A percentile compares a stretch with the other conserved stretches of the same genome.
Conservation (phyloP, 352 stramenopile genomes). For the Pythium volutum region DNA sequence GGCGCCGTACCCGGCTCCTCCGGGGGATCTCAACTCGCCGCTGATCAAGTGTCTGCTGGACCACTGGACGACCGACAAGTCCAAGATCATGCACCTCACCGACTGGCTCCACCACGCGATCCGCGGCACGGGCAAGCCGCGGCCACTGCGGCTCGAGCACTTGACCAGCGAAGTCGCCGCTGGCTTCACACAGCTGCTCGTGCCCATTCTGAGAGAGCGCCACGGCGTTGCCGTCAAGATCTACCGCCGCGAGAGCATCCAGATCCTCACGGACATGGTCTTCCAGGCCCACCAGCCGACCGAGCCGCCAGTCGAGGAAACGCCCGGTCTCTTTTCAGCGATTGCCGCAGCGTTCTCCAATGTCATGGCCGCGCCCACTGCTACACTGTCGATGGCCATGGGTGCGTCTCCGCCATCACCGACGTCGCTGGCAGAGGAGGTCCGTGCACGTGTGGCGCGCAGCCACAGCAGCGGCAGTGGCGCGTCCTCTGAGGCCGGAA, state of each 20-base stretch:
- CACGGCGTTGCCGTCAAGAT: conserved; percentile 35
- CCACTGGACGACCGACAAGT: conserved; percentile 38
- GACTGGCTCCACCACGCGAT: conserved; percentile 36
- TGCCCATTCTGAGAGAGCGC: conserved; percentile 32
- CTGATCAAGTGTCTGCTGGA: conserved; percentile 36
- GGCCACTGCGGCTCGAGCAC: conserved; percentile 26
- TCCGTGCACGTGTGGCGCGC: background rate
- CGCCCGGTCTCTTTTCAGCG: conserved; percentile 17
- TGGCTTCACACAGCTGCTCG: conserved; percentile 35
- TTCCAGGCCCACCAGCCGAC: conserved; percentile 24
- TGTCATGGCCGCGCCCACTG: conserved; percentile 1
- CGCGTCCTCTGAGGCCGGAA: conserved; percentile 10
- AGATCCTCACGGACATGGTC: conserved; percentile 37
- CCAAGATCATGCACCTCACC: conserved; percentile 25
- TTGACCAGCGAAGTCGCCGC: conserved; percentile 37
- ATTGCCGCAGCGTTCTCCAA: conserved; percentile 13
- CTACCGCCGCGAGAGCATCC: conserved; percentile 28
- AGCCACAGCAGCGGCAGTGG: conserved; percentile 16
- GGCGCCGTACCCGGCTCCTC: conserved; percentile 30
- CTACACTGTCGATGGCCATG: background rate
- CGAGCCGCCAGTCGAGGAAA: background rate
- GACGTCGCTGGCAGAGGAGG: background rate
- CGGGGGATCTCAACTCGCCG: conserved; percentile 36
- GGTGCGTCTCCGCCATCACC: too few species aligned
- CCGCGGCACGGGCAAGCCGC: conserved; percentile 23